Evolutionary conservation across 495 filamentous ascomycete species (phyloP).

Genomic region (Penicillium parvum): DNA sequence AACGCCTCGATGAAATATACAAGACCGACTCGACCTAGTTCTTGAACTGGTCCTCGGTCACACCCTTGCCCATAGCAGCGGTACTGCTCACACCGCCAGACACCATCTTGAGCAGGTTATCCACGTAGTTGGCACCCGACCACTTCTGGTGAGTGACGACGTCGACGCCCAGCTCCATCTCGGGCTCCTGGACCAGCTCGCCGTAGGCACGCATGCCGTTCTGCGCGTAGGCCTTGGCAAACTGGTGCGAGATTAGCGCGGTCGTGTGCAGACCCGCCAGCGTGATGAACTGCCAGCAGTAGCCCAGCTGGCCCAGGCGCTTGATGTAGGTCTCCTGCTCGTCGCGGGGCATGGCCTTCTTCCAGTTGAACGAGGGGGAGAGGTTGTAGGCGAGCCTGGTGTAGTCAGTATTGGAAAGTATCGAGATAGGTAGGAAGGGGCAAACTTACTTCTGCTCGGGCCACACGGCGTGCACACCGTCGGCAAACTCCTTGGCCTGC

Average conservation of each 20-base stretch:
- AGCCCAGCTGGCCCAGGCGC: conserved; percentile 80
- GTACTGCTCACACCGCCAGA: conserved; percentile 88
- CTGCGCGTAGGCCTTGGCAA: conserved; percentile 74
- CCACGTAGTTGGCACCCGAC: conserved; percentile 90
- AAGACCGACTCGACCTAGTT: conserved; percentile 13
- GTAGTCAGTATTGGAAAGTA: neutral
- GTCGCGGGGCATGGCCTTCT: conserved; percentile 84
- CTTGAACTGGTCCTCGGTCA: conserved; percentile 96
- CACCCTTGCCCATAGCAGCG: conserved; percentile 93
- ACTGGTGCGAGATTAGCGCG: conserved; percentile 82
- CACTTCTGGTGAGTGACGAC: conserved; percentile 99
- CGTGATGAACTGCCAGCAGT: conserved; percentile 99
- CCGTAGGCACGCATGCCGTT: conserved; percentile 95
- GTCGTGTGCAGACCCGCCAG: conserved; percentile 96
- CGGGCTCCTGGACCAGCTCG: conserved; percentile 93
- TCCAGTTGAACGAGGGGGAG: conserved; percentile 99
- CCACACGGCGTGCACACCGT: conserved; percentile 90
- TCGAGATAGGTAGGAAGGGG: neutral
- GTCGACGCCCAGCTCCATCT: conserved; percentile 85
- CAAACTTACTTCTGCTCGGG: conserved; percentile 87
- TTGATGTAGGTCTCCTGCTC: conserved; percentile 98
- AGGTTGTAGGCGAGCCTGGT: conserved; percentile 89
- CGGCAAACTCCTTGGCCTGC: conserved; percentile 91
- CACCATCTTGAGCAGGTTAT: conserved; percentile 95
- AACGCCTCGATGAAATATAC: conserved; percentile 15